A percentile compares a stretch with the other conserved stretches of the same genome.
Evolutionary conservation across 352 stramenopile species (phyloP).

Genomic region (Pseudoperonospora humuli): DNA sequence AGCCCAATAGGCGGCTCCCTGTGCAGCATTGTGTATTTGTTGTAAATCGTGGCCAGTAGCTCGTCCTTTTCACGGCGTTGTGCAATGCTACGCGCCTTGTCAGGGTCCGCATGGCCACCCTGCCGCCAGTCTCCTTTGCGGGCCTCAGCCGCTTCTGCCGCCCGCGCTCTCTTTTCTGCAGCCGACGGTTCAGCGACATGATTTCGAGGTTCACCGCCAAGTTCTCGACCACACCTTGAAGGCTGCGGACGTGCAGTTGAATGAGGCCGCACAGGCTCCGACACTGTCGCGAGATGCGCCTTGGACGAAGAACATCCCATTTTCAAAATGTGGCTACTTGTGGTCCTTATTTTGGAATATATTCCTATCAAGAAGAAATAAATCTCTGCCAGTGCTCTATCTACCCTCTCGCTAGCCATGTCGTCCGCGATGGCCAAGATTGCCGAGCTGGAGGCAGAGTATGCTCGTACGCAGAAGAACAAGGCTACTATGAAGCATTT

Average conservation of each 20-base stretch:
- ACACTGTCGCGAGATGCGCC: constrained; percentile 29
- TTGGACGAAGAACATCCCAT: constrained; percentile 77
- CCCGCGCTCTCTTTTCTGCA: constrained; percentile 57
- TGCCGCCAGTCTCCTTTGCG: constrained; percentile 73
- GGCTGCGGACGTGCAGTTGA: not conserved
- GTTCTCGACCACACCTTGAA: not conserved
- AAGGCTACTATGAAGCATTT: constrained; percentile 99
- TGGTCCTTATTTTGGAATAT: too few species aligned
- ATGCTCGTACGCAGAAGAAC: constrained; percentile 98
- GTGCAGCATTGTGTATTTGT: constrained; percentile 63
- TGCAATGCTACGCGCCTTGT: constrained; percentile 55
- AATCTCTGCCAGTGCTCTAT: too few species aligned
- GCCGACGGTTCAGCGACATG: constrained; percentile 33
- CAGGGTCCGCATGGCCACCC: constrained; percentile 46
- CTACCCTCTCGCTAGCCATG: too few species aligned
- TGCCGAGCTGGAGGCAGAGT: constrained; percentile 86
- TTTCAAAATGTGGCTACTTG: not conserved
- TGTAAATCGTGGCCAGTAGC: constrained; percentile 73
- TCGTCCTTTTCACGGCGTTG: constrained; percentile 79
- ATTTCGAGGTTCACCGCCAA: constrained; percentile 6
- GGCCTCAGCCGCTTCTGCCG: constrained; percentile 56
- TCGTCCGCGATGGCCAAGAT: constrained; percentile 70
- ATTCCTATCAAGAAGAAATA: too few species aligned
- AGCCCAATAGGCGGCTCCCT: constrained; percentile 77
- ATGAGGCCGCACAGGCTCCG: constrained; percentile 5